Percentiles rank a stretch among this genome's conserved stretches.
phyloP scores from a whole-genome alignment of 2,329 filamentous ascomycete genomes.

The Zymoseptoria pseudotritici region DNA sequence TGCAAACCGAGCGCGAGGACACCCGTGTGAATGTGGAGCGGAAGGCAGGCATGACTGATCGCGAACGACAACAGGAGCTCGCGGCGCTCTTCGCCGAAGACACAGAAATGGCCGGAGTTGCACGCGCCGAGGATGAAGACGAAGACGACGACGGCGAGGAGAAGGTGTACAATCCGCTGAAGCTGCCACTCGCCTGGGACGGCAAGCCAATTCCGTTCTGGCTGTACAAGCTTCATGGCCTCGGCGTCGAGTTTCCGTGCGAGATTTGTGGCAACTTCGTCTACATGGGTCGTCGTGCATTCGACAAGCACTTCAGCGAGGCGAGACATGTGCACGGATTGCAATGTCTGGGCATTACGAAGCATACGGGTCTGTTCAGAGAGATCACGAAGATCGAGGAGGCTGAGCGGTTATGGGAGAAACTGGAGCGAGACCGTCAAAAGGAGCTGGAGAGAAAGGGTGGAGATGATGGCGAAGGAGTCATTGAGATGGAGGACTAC shows the following conservation, averaged over 20 bases:
- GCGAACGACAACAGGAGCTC: conserved; percentile 87
- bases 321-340: conserved; percentile 86
- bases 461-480: conserved; percentile 49
- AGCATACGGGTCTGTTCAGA: conserved; percentile 72
- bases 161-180: conserved; percentile 92
- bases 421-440: conserved; percentile 81
- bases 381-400: conserved; percentile 93
- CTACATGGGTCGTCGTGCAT: conserved; percentile 94
- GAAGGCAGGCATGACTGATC: conserved; percentile 94
- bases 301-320: conserved; percentile 98
- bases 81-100: conserved; percentile 71
- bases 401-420: conserved; percentile 82
- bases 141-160: conserved; percentile 64
- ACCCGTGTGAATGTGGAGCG: conserved; percentile 93
- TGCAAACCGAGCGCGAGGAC: conserved; percentile 81
- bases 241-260: conserved; percentile 91
- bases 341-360: conserved; percentile 88
- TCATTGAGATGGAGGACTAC: conserved; percentile 97
- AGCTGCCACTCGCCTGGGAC: conserved; percentile 93
- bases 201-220: conserved; percentile 98
- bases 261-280: conserved; percentile 97
- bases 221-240: conserved; percentile 92
- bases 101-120: conserved; percentile 44
- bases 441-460: conserved; percentile 61
- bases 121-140: conserved; percentile 46